These are phyloP conservation scores for Plasmopara muralis DNA, from an alignment of 352 stramenopile species.

Conservation along the genomic window DNA sequence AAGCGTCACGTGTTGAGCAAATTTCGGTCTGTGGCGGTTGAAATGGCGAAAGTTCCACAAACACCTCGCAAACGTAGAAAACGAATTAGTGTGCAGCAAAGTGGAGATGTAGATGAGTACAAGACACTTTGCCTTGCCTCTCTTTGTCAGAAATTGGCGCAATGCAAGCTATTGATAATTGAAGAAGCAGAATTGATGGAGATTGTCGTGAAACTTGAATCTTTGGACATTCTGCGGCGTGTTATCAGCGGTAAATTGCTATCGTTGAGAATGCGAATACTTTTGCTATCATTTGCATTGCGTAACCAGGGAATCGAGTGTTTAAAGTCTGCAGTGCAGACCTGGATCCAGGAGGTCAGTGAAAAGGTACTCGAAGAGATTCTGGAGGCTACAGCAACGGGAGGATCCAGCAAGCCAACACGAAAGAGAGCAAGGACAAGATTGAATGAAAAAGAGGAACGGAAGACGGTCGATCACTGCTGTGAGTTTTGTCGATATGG, in stretches of 20 bases:
- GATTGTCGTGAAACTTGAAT: slow-evolving; percentile 14
- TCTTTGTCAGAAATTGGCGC: slow-evolving; percentile 32
- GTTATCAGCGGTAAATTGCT: slow-evolving; percentile 17
- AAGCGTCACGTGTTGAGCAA: slow-evolving; percentile 37
- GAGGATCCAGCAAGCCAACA: slow-evolving; percentile 1
- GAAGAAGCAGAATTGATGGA: slow-evolving; percentile 14
- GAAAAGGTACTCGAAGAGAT: slow-evolving; percentile 36
- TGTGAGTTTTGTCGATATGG: slow-evolving; percentile 26
- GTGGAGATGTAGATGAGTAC: slow-evolving; percentile 10
- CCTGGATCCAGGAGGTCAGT: slow-evolving; percentile 30
- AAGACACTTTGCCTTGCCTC: slow-evolving; percentile 24
- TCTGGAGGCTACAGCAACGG: slow-evolving; percentile 24
- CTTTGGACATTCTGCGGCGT: slow-evolving; percentile 16
- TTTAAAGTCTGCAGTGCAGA: slow-evolving; percentile 10
- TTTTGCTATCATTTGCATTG: slow-evolving; percentile 28
- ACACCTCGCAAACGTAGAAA: slow-evolving; percentile 26
- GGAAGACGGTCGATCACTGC: slow-evolving; percentile 1
- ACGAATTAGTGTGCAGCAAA: slow-evolving; percentile 9
- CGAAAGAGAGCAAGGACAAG: slow-evolving; percentile 13
- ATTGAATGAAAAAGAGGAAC: slow-evolving; percentile 3
- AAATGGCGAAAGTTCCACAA: slow-evolving; percentile 19
- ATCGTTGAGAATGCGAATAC: slow-evolving; percentile 23
- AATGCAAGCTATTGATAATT: slow-evolving; percentile 31
- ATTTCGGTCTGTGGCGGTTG: slow-evolving; percentile 17
- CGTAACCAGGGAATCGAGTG: slow-evolving; percentile 11